These are phyloP conservation scores for Aquilaria yunnanensis DNA, from an alignment of 345 rosid species.

Conservation along the genomic window DNA sequence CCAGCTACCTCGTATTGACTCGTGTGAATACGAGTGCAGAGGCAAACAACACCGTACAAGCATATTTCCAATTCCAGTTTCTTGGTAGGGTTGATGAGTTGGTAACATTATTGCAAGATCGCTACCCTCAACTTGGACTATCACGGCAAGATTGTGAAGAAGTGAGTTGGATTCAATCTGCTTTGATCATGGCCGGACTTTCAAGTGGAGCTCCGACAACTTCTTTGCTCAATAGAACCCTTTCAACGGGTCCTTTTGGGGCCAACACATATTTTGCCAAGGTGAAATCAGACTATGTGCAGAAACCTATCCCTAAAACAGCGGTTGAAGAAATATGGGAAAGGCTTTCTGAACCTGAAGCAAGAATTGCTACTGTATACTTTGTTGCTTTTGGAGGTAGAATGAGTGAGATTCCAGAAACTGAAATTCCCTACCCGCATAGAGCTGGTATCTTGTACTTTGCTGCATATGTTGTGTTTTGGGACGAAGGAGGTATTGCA, in stretches of 20 bases:
- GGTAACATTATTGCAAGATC: background rate
- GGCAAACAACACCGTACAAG: background rate
- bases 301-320: background rate
- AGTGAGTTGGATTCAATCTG: background rate
- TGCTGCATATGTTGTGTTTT: background rate
- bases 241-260: too few species aligned
- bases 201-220: background rate
- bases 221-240: background rate
- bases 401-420: conserved; percentile 3
- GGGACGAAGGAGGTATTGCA: background rate
- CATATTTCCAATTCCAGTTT: background rate
- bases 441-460: background rate
- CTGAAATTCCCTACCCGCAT: conserved; percentile 2
- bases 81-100: conserved; percentile 1
- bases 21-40: background rate
- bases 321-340: conserved; percentile 4
- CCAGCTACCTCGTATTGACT: background rate
- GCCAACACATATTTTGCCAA: background rate
- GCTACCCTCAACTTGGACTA: background rate
- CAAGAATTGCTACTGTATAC: too few species aligned
- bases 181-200: background rate
- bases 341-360: background rate
- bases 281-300: conserved; percentile 1
- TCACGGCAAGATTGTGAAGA: background rate
- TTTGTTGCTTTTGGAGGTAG: background rate